phyloP scores from a whole-genome alignment of 108 stramenopile genomes.

The Nitzschia sp. region DNA sequence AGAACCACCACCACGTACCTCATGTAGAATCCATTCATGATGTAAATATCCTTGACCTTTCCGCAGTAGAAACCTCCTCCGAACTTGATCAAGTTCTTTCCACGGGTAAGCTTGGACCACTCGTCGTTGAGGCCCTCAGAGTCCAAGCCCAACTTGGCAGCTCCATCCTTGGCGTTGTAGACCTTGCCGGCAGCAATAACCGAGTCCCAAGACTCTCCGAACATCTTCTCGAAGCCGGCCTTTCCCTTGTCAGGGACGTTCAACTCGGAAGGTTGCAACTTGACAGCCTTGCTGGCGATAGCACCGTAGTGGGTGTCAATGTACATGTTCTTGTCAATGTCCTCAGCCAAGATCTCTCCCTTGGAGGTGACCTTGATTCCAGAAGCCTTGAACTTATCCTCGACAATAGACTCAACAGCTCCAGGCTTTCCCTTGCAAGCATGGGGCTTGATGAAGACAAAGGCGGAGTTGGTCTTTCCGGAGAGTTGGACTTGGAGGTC shows the following conservation, averaged over 20 bases:
- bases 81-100: conserved; percentile 74
- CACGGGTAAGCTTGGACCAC: conserved; percentile 49
- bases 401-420: conserved; percentile 42
- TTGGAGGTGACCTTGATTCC: conserved; percentile 71
- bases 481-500: conserved; percentile 45
- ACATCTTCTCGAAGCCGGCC: conserved; percentile 56
- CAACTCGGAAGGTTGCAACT: conserved; percentile 66
- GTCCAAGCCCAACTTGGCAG: conserved; percentile 62
- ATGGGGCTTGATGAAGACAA: conserved; percentile 90
- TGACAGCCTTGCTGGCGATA: conserved; percentile 86
- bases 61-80: conserved; percentile 92
- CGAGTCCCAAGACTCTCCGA: conserved; percentile 76
- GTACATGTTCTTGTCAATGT: conserved; percentile 78
- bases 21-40: conserved; percentile 93
- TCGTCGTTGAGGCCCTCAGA: conserved; percentile 60
- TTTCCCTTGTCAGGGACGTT: conserved; percentile 71
- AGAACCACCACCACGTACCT: conserved; percentile 52
- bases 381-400: conserved; percentile 49
- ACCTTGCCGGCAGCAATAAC: conserved; percentile 70
- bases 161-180: conserved; percentile 85
- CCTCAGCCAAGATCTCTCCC: conserved; percentile 59
- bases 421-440: conserved; percentile 59
- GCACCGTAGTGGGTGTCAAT: conserved; percentile 91
- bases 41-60: conserved; percentile 66
- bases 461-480: conserved; percentile 61